Evolutionary conservation across 2,329 filamentous ascomycete species (phyloP).

Genomic region (Ceratocystis alfenasii): DNA sequence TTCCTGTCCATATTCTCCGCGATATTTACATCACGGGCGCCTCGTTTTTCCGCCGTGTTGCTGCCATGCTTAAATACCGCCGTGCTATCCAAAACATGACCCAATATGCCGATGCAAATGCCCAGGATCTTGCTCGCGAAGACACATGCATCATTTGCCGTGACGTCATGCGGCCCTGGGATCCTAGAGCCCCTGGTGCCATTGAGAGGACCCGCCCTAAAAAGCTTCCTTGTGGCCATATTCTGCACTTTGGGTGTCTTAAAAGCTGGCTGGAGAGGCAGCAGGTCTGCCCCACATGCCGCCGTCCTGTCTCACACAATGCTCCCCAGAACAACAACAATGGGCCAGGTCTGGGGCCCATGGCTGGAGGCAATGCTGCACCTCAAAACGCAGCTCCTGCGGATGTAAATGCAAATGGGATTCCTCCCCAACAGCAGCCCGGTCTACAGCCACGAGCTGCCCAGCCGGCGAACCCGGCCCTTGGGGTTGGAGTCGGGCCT

Average conservation of each 20-base stretch:
- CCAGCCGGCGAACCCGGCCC: neutral
- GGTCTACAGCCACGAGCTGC: slow-evolving; percentile 12
- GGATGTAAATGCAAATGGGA: slow-evolving; percentile 25
- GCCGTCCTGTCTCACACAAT: slow-evolving; percentile 58
- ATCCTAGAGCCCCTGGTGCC: slow-evolving; percentile 45
- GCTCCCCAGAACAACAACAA: slow-evolving; percentile 28
- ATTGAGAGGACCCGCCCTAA: slow-evolving; percentile 82
- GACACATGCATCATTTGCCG: slow-evolving; percentile 96
- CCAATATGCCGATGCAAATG: slow-evolving; percentile 78
- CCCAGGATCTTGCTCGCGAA: slow-evolving; percentile 71
- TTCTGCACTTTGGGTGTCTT: slow-evolving; percentile 85
- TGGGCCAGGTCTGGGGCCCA: slow-evolving; percentile 26
- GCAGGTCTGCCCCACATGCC: slow-evolving; percentile 91
- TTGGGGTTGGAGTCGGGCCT: slow-evolving; percentile 3
- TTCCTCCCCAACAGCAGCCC: slow-evolving; percentile 22
- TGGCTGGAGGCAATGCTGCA: slow-evolving; percentile 22
- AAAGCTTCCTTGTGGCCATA: slow-evolving; percentile 91
- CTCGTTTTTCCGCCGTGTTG: slow-evolving; percentile 81
- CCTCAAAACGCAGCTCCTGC: slow-evolving; percentile 25
- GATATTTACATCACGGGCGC: slow-evolving; percentile 90
- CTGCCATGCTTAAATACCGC: slow-evolving; percentile 77
- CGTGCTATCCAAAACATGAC: slow-evolving; percentile 93
- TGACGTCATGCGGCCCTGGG: slow-evolving; percentile 85
- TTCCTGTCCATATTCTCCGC: slow-evolving; percentile 92
- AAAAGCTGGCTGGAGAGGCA: slow-evolving; percentile 96